Evolutionary conservation across 192 early-diverging fungal species (phyloP).

Genomic region (Backusella luteola): DNA sequence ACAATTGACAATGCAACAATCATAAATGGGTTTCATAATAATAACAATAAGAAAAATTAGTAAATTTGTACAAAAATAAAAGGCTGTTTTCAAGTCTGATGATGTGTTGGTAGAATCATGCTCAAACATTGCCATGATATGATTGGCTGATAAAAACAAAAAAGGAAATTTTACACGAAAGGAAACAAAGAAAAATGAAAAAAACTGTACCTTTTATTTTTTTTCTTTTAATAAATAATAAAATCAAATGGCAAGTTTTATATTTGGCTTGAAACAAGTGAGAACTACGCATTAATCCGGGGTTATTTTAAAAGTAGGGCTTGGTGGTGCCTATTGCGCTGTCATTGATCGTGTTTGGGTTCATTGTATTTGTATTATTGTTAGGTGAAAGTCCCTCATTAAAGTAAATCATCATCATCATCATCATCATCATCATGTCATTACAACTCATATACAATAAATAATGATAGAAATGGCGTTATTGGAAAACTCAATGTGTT

Average conservation of each 20-base stretch:
- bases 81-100: not conserved
- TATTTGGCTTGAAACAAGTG: not conserved
- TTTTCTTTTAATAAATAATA: not conserved
- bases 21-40: not conserved
- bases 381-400: constrained; percentile 35
- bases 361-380: constrained; percentile 25
- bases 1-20: constrained; percentile 24
- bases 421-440: not conserved
- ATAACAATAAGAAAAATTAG: not conserved
- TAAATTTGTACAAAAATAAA: no score
- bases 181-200: not conserved
- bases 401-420: constrained; percentile 12
- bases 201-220: not conserved
- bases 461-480: constrained; percentile 21
- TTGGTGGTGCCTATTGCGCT: constrained; percentile 3
- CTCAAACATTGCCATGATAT: no score
- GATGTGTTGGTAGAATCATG: no score
- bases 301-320: not conserved
- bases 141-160: no score
- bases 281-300: not conserved
- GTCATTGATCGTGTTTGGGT: constrained; percentile 12
- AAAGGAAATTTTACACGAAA: no score
- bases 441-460: not conserved
- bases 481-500: constrained; percentile 22
- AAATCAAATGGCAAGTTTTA: not conserved